These are phyloP conservation scores for Globisporangium paroecandrum DNA, from an alignment of 352 stramenopile genomes.

Conservation along the genomic window DNA sequence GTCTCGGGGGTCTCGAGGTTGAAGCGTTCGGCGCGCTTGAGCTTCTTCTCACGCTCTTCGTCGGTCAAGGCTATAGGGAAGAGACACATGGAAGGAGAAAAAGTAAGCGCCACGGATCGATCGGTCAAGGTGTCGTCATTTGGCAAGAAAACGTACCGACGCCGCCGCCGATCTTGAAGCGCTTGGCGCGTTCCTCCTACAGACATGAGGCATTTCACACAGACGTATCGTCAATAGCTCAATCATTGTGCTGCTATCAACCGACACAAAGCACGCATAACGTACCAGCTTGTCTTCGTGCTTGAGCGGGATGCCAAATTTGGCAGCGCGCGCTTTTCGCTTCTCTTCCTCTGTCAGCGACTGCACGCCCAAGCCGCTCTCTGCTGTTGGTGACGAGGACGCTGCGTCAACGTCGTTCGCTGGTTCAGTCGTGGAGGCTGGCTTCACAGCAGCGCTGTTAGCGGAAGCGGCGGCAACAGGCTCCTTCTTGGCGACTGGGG, in stretches of 20 bases:
- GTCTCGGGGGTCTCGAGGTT: conserved; percentile 73
- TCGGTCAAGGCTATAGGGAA: conserved; percentile 18
- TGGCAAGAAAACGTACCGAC: conserved; percentile 21
- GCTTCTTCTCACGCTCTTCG: conserved; percentile 63
- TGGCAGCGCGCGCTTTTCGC: conserved; percentile 67
- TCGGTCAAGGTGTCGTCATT: not conserved
- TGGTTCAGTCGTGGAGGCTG: conserved; percentile 12
- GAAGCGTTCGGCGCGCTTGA: conserved; percentile 75
- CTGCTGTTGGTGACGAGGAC: conserved; percentile 8
- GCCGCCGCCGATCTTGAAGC: conserved; percentile 57
- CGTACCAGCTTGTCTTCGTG: conserved; percentile 75
- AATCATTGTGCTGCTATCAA: not conserved
- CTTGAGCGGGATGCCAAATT: conserved; percentile 73
- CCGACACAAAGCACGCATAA: not conserved
- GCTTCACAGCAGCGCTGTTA: not conserved
- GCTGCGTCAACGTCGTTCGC: conserved; percentile 8
- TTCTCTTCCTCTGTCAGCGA: conserved; percentile 72
- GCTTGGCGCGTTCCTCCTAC: conserved; percentile 73
- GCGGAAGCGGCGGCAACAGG: conserved; percentile 6
- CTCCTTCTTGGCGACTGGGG: conserved; percentile 25
- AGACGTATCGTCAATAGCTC: not conserved
- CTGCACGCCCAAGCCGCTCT: conserved; percentile 20
- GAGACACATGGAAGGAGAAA: not conserved
- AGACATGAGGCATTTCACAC: not conserved
- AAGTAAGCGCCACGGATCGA: not conserved